phyloP scores from a whole-genome alignment of 1,284 basidiomycete species.

The Papiliotrema terrestris region DNA sequence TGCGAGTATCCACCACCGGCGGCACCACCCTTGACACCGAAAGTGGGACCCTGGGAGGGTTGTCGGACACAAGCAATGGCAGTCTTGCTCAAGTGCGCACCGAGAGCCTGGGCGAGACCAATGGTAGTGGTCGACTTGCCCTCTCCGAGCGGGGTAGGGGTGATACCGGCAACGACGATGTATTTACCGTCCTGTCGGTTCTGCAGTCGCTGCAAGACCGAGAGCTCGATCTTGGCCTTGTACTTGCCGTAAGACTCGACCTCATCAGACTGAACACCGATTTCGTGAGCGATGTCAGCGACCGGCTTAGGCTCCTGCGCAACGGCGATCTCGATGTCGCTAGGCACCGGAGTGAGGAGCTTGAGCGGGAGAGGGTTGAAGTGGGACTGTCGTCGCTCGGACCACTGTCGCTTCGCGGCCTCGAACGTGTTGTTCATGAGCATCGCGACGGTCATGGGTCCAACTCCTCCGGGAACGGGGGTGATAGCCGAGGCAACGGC shows the following conservation, averaged over 20 bases:
- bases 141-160: constrained; percentile 95
- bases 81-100: constrained; percentile 87
- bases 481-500: constrained; percentile 85
- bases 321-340: constrained; percentile 94
- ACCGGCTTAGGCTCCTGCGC: constrained; percentile 92
- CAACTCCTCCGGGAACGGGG: constrained; percentile 96
- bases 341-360: constrained; percentile 77
- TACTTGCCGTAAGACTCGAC: constrained; percentile 92
- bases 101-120: constrained; percentile 92
- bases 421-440: constrained; percentile 93
- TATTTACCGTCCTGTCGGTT: constrained; percentile 94
- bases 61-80: constrained; percentile 98
- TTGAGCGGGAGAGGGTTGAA: constrained; percentile 74
- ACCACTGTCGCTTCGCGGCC: constrained; percentile 78
- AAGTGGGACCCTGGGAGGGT: constrained; percentile 97
- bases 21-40: constrained; percentile 99
- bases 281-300: constrained; percentile 77
- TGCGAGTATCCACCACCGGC: constrained; percentile 98
- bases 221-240: constrained; percentile 96
- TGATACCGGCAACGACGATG: constrained; percentile 95
- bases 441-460: constrained; percentile 98
- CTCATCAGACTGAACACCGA: constrained; percentile 82
- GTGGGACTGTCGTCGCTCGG: constrained; percentile 59
- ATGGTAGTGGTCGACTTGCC: constrained; percentile 99
- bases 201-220: constrained; percentile 76